Conservation (phyloP, 495 filamentous ascomycete species). For the Apiosordaria backusii region DNA sequence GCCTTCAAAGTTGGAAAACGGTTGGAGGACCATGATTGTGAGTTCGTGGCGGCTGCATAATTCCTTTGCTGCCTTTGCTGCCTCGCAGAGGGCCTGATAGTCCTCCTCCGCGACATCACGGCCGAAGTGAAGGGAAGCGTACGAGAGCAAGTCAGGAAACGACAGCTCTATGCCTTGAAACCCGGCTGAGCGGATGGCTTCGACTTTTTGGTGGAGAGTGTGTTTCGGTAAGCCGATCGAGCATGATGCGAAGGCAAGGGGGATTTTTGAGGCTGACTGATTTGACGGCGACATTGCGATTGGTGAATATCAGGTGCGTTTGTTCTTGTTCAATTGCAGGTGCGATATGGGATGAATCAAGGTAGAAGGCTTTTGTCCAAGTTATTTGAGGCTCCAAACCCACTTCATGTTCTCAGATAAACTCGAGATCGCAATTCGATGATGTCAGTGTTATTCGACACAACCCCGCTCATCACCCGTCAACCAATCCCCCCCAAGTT, state of each 20-base stretch:
- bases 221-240: constrained; percentile 35
- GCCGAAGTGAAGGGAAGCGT: constrained; percentile 50
- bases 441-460: neutral
- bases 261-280: no score
- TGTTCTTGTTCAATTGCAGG: no score
- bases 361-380: no score
- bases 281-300: neutral
- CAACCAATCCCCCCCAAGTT: neutral
- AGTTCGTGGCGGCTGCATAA: constrained; percentile 53
- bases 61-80: constrained; percentile 49
- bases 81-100: constrained; percentile 51
- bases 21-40: constrained; percentile 70
- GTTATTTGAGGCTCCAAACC: neutral
- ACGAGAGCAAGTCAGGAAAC: constrained; percentile 69
- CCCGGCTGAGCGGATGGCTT: constrained; percentile 62
- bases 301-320: no score
- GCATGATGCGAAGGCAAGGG: constrained; percentile 22
- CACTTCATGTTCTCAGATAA: neutral
- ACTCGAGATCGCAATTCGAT: neutral
- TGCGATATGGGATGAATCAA: neutral
- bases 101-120: constrained; percentile 52
- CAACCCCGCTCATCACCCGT: neutral
- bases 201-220: constrained; percentile 60
- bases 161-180: constrained; percentile 71
- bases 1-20: constrained; percentile 78